phyloP scores from a whole-genome alignment of 345 rosid genomes.

The Eutrema japonicum region DNA sequence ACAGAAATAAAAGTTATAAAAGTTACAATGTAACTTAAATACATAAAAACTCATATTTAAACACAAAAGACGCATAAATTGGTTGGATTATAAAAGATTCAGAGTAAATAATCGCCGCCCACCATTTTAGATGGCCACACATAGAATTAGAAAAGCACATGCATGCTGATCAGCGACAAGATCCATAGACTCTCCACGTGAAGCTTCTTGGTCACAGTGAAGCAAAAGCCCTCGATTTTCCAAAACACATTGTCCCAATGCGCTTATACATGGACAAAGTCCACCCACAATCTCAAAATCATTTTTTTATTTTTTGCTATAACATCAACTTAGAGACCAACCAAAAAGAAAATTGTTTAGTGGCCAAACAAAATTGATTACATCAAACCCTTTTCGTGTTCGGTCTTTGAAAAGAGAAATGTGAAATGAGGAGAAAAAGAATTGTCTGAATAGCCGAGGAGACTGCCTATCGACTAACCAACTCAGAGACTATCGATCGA shows the following conservation, averaged over 20 bases:
- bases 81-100: background rate
- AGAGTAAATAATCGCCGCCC: background rate
- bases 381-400: background rate
- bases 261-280: conserved; percentile 33
- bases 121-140: conserved; percentile 19
- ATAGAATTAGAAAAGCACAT: conserved; percentile 21
- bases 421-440: conserved; percentile 42
- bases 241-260: conserved; percentile 27
- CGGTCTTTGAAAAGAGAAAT: conserved; percentile 1
- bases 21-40: too few relatives aligned
- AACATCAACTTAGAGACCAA: background rate
- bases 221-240: conserved; percentile 20
- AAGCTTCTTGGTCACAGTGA: conserved; percentile 39
- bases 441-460: conserved; percentile 44
- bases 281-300: conserved; percentile 14
- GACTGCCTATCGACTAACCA: conserved; percentile 41
- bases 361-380: background rate
- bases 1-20: too few relatives aligned
- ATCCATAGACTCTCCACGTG: conserved; percentile 41
- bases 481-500: conserved; percentile 20
- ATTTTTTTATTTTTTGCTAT: background rate
- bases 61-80: background rate
- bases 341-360: background rate
- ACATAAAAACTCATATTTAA: background rate
- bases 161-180: conserved; percentile 35